Evolutionary conservation across 768 basidiomycete species (phyloP).

Genomic region (Leccinellum albellum): DNA sequence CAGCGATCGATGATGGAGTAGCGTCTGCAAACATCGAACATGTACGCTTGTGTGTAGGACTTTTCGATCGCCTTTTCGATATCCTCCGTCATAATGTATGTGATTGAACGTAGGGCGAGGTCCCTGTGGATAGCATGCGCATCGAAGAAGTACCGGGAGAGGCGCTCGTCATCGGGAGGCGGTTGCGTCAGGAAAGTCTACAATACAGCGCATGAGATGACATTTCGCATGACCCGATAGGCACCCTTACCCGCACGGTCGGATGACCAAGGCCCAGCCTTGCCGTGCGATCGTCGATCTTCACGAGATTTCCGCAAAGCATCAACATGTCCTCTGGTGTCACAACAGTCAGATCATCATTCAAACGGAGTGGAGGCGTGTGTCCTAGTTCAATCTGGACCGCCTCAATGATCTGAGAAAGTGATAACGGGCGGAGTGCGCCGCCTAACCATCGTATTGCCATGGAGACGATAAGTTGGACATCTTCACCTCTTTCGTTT

Average conservation of each 20-base stretch:
- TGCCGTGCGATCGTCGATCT: slow-evolving; percentile 22
- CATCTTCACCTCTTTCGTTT: slow-evolving; percentile 21
- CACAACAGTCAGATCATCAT: slow-evolving; percentile 26
- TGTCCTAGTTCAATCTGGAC: slow-evolving; percentile 28
- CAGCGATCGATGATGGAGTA: slow-evolving; percentile 22
- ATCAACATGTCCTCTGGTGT: slow-evolving; percentile 22
- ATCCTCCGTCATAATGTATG: slow-evolving; percentile 24
- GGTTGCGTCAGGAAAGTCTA: slow-evolving; percentile 25
- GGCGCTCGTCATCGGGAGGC: slow-evolving; percentile 7
- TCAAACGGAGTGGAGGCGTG: slow-evolving; percentile 18
- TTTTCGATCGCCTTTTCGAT: slow-evolving; percentile 21
- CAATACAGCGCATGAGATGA: neutral
- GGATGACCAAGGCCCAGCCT: slow-evolving; percentile 21
- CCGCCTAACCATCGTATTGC: slow-evolving; percentile 23
- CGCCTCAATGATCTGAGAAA: slow-evolving; percentile 27
- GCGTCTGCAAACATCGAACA: slow-evolving; percentile 27
- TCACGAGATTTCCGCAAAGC: slow-evolving; percentile 25
- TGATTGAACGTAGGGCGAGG: slow-evolving; percentile 29
- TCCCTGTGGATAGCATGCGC: slow-evolving; percentile 20
- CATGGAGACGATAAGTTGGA: slow-evolving; percentile 24
- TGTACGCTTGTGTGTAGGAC: slow-evolving; percentile 22
- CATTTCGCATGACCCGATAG: neutral
- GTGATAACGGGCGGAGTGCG: slow-evolving; percentile 24
- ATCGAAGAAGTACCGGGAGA: slow-evolving; percentile 21
- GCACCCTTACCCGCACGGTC: slow-evolving; percentile 20